phyloP scores from a whole-genome alignment of 257 asterid genomes.

The Solanum gandarillasii region DNA sequence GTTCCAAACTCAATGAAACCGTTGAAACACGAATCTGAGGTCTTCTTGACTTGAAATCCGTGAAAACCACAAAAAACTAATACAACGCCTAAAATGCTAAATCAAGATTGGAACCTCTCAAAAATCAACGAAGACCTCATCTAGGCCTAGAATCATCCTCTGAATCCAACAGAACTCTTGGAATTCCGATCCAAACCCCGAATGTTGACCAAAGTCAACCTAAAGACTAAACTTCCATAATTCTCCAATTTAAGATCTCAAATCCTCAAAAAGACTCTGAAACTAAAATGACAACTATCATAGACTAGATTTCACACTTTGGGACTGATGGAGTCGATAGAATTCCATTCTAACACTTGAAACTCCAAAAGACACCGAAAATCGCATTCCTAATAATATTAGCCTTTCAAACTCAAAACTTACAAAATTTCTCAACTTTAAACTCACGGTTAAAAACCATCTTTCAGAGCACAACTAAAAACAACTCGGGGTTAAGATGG shows the following conservation, averaged over 20 bases:
- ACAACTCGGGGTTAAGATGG: background rate
- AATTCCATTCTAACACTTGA: background rate
- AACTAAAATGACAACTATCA: background rate
- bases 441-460: background rate
- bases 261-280: background rate
- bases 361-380: background rate
- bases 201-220: background rate
- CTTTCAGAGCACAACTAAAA: background rate
- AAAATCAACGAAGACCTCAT: background rate
- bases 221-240: background rate
- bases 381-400: too few species aligned
- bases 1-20: background rate
- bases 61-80: background rate
- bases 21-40: background rate
- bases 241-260: background rate
- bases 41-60: background rate
- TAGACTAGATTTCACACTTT: background rate
- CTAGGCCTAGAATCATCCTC: background rate
- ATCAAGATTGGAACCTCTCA: background rate
- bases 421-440: background rate
- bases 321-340: too few species aligned
- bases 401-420: too few species aligned
- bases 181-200: background rate
- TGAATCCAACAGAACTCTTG: background rate
- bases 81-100: background rate